Conservation (phyloP, 768 basidiomycete genomes). For the Wakefieldia striispora region DNA sequence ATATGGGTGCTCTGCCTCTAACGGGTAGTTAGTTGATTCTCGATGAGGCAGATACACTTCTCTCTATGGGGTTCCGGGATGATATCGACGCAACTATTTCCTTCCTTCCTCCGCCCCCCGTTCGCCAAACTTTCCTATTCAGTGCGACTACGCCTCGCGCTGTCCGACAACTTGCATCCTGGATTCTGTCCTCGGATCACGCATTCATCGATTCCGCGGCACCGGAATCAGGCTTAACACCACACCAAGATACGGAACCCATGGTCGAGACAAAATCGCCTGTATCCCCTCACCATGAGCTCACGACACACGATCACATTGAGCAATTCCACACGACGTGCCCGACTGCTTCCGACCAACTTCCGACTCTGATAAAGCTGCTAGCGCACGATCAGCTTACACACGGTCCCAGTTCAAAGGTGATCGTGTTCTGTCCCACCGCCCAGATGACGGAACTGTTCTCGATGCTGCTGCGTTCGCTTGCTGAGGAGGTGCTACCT, state of each 20-base stretch:
- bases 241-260: background rate
- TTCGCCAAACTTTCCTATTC: conserved; percentile 90
- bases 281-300: conserved; percentile 7
- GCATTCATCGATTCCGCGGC: conserved; percentile 72
- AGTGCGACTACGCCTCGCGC: conserved; percentile 79
- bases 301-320: conserved; percentile 68
- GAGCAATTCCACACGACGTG: conserved; percentile 83
- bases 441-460: conserved; percentile 83
- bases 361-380: conserved; percentile 77
- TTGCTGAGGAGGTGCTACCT: conserved; percentile 46
- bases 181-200: conserved; percentile 58
- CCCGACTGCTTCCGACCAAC: conserved; percentile 58
- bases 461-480: conserved; percentile 55
- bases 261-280: background rate
- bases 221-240: conserved; percentile 41
- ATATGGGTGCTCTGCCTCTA: background rate
- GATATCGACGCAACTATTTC: conserved; percentile 75
- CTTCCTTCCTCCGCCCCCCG: conserved; percentile 56
- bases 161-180: conserved; percentile 68
- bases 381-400: conserved; percentile 85
- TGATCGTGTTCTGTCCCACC: conserved; percentile 81
- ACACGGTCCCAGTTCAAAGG: conserved; percentile 65
- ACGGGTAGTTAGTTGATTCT: conserved; percentile 65
- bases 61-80: conserved; percentile 90
- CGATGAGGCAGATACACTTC: conserved; percentile 88